phyloP scores from a whole-genome alignment of 2,329 filamentous ascomycete genomes.

The Anisogramma anomala region DNA sequence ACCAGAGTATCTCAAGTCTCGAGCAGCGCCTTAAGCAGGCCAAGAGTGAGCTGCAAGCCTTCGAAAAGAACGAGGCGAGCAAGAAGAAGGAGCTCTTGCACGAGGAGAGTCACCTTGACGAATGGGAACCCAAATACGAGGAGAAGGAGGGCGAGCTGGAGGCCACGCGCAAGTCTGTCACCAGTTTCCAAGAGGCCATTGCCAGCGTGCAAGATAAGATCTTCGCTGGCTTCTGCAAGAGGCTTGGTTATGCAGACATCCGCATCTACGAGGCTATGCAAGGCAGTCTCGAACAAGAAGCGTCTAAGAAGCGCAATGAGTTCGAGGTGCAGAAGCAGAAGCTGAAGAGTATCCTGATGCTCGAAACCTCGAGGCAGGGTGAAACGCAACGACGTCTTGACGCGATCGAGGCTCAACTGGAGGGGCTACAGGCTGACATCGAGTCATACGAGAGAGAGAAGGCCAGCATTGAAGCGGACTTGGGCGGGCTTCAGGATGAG shows the following conservation, averaged over 20 bases:
- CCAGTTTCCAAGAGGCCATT: conserved; percentile 51
- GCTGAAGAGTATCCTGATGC: conserved; percentile 50
- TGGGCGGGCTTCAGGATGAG: conserved; percentile 63
- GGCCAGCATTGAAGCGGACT: conserved; percentile 58
- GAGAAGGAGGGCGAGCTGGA: conserved; percentile 61
- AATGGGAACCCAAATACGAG: conserved; percentile 66
- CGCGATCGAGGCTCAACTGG: conserved; percentile 52
- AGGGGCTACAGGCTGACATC: conserved; percentile 58
- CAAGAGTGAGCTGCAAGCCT: conserved; percentile 63
- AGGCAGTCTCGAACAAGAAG: conserved; percentile 82
- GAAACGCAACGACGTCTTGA: conserved; percentile 59
- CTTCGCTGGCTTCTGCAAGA: conserved; percentile 73
- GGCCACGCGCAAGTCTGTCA: conserved; percentile 37
- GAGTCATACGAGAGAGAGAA: conserved; percentile 61
- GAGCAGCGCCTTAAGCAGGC: conserved; percentile 63
- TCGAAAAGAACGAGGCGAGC: conserved; percentile 73
- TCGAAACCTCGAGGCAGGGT: conserved; percentile 40
- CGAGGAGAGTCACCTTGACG: conserved; percentile 59
- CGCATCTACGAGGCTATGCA: conserved; percentile 90
- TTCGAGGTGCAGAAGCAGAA: conserved; percentile 77
- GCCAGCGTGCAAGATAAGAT: conserved; percentile 77
- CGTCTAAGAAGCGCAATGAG: conserved; percentile 71
- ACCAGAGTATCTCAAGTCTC: conserved; percentile 67
- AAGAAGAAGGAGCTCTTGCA: conserved; percentile 73
- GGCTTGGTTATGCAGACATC: conserved; percentile 78